These are phyloP conservation scores for Pythium rishiriense DNA, from an alignment of 352 stramenopile genomes.

Conservation along the genomic window DNA sequence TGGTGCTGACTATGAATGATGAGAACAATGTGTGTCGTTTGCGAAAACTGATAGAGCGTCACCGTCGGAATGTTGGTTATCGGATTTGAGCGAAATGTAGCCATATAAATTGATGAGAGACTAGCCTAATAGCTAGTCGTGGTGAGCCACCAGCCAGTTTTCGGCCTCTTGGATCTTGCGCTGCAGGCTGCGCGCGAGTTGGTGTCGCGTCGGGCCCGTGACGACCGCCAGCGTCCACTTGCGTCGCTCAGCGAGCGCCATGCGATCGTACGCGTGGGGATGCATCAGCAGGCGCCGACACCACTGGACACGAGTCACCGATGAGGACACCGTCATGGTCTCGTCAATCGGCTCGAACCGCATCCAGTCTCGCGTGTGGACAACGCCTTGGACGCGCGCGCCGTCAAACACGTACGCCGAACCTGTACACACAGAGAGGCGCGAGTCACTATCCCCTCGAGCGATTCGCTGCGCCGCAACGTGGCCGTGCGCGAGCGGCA, in stretches of 20 bases:
- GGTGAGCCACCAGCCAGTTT: not conserved
- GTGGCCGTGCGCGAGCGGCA: conserved; percentile 1
- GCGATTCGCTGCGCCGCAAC: not conserved
- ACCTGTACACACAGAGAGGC: too few species aligned
- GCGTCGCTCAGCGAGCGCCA: not conserved
- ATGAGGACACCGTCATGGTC: not conserved
- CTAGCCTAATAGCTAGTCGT: too few species aligned
- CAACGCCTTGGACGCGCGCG: not conserved
- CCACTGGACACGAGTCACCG: not conserved
- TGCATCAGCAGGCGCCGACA: not conserved
- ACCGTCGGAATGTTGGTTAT: not conserved
- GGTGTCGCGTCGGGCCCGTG: not conserved
- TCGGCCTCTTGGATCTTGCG: not conserved
- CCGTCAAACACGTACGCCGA: not conserved
- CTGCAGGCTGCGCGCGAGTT: not conserved
- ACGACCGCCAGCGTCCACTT: not conserved
- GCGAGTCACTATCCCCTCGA: not conserved
- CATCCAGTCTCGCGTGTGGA: not conserved
- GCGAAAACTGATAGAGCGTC: not conserved
- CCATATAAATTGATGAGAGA: not conserved
- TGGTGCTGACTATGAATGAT: too few species aligned
- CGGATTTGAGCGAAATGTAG: not conserved
- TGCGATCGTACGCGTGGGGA: not conserved
- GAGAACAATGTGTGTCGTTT: not conserved
- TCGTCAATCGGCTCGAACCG: not conserved